Conservation (phyloP, 192 early-diverging fungal genomes). For the Coemansia furcata region DNA sequence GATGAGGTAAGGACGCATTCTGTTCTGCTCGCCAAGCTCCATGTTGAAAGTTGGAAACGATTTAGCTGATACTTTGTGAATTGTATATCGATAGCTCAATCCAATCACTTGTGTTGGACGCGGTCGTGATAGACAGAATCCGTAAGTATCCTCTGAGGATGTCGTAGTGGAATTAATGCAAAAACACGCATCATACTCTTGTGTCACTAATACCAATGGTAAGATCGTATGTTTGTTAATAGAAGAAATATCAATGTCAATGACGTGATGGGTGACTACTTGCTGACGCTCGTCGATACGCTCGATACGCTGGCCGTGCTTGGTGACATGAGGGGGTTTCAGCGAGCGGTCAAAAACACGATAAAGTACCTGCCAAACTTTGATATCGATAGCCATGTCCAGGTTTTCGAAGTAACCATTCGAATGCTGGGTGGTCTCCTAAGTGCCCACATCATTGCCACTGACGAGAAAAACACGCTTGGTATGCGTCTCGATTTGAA, state of each 20-base stretch:
- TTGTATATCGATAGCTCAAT: slow-evolving; percentile 55
- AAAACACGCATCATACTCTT: neutral
- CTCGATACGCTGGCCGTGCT: slow-evolving; percentile 84
- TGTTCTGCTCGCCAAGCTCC: neutral
- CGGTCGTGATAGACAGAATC: slow-evolving; percentile 64
- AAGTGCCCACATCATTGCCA: slow-evolving; percentile 84
- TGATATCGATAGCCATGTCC: slow-evolving; percentile 82
- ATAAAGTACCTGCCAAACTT: slow-evolving; percentile 66
- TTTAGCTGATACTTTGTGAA: neutral
- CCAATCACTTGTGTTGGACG: slow-evolving; percentile 80
- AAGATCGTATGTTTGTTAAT: neutral
- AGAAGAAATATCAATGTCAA: slow-evolving; percentile 58
- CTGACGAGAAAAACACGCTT: slow-evolving; percentile 59
- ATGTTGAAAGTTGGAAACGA: neutral
- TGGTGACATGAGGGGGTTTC: slow-evolving; percentile 65
- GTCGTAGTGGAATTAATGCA: slow-evolving; percentile 40
- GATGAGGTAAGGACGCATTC: slow-evolving; percentile 61
- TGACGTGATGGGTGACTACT: slow-evolving; percentile 94
- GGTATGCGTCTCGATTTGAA: slow-evolving; percentile 47
- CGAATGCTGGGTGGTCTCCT: slow-evolving; percentile 85
- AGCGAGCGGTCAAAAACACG: slow-evolving; percentile 60
- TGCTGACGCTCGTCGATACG: slow-evolving; percentile 89
- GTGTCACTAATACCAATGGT: neutral
- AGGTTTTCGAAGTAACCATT: slow-evolving; percentile 96
- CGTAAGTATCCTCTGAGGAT: slow-evolving; percentile 30